Conservation (phyloP, 352 stramenopile species). For the Globisporangium recalcitrans region DNA sequence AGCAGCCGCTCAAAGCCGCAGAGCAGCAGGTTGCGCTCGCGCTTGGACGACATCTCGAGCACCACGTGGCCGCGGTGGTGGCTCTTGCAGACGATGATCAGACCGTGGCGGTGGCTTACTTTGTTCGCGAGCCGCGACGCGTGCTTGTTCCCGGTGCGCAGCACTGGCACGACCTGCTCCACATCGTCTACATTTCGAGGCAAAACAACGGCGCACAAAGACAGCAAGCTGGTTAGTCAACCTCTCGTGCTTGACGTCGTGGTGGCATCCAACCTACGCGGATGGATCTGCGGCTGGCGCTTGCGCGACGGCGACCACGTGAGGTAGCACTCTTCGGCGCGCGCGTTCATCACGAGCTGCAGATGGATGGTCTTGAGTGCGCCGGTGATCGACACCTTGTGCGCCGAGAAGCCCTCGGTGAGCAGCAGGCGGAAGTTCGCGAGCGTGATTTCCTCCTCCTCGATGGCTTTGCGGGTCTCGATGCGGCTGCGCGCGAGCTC, state of each 20-base stretch:
- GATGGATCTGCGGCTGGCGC: constrained; percentile 46
- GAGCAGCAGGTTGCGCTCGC: constrained; percentile 52
- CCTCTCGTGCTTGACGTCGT: background rate
- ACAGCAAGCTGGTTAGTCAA: background rate
- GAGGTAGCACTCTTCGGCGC: constrained; percentile 53
- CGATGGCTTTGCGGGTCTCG: constrained; percentile 15
- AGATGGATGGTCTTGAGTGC: constrained; percentile 62
- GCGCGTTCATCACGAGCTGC: constrained; percentile 36
- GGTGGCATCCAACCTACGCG: constrained; percentile 32
- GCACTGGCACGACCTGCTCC: constrained; percentile 45
- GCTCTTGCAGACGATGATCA: constrained; percentile 65
- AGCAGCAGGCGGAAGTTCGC: constrained; percentile 51
- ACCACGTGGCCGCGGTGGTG: constrained; percentile 58
- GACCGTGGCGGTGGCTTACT: constrained; percentile 51
- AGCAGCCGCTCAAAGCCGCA: constrained; percentile 51
- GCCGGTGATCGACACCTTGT: constrained; percentile 68
- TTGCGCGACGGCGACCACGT: constrained; percentile 75
- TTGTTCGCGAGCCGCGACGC: constrained; percentile 49
- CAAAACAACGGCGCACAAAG: background rate
- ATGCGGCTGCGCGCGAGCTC: constrained; percentile 34
- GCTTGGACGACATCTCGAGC: constrained; percentile 53
- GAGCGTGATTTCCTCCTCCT: constrained; percentile 43
- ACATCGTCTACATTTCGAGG: constrained; percentile 44
- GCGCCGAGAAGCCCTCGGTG: constrained; percentile 43
- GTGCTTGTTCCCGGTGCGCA: constrained; percentile 45